phyloP scores from a whole-genome alignment of 169 alveolate species.

The Plasmodium blacklocki region DNA sequence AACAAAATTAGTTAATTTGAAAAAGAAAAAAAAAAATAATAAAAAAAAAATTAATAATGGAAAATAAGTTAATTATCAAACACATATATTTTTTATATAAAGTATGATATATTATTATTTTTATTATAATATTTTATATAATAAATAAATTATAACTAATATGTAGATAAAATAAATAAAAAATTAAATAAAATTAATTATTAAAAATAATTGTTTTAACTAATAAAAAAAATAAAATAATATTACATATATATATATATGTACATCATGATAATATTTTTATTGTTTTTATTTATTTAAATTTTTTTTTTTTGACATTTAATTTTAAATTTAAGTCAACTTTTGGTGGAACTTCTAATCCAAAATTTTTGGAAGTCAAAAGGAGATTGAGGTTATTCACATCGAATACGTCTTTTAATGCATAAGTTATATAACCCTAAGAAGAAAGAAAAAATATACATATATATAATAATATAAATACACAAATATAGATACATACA shows the following conservation, averaged over 20 bases:
- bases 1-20: constrained; percentile 56
- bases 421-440: constrained; percentile 96
- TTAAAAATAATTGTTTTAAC: not conserved
- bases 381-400: constrained; percentile 96
- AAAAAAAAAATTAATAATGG: constrained; percentile 8
- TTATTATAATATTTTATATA: too few species aligned
- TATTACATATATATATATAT: not conserved
- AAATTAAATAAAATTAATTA: too few species aligned
- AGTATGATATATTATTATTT: too few species aligned
- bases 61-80: not conserved
- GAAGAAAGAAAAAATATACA: constrained; percentile 3
- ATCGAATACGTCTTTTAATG: constrained; percentile 96
- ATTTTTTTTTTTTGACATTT: constrained; percentile 78
- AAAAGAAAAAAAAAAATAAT: constrained; percentile 27
- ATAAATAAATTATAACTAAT: too few species aligned
- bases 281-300: constrained; percentile 32
- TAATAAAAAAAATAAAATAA: not conserved
- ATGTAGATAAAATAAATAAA: too few species aligned
- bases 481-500: constrained; percentile 19
- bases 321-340: constrained; percentile 94
- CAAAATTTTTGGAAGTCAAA: constrained; percentile 95
- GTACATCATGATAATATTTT: not conserved
- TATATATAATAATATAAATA: not conserved
- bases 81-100: not conserved
- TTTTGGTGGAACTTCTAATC: constrained; percentile 96